A percentile compares a stretch with the other conserved stretches of the same genome.
These are phyloP conservation scores for Polyplosphaeria fusca DNA, from an alignment of 495 filamentous ascomycete genomes.

Conservation along the genomic window DNA sequence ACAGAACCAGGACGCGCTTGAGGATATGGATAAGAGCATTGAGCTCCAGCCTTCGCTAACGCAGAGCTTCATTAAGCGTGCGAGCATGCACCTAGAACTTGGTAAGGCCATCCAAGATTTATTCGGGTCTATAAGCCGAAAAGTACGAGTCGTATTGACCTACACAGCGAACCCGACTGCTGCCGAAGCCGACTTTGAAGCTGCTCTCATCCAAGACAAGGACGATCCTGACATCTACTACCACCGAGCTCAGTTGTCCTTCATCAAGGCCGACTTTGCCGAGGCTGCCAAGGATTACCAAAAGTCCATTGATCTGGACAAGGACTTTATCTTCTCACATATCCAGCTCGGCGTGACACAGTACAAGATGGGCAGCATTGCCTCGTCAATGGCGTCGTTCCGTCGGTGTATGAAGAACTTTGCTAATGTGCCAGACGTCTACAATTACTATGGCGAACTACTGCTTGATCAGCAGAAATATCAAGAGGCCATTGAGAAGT, in stretches of 20 bases:
- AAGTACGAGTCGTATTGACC: background rate
- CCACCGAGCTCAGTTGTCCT: conserved; percentile 96
- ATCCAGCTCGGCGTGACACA: conserved; percentile 99
- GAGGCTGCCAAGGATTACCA: conserved; percentile 98
- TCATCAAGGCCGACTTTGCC: conserved; percentile 89
- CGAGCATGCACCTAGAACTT: conserved; percentile 95
- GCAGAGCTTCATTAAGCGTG: conserved; percentile 97
- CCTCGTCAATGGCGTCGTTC: conserved; percentile 98
- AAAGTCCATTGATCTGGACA: conserved; percentile 95
- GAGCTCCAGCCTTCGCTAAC: conserved; percentile 82
- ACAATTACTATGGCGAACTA: conserved; percentile 99
- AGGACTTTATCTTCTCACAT: conserved; percentile 96
- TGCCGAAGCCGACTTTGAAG: conserved; percentile 82
- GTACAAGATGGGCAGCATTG: conserved; percentile 99
- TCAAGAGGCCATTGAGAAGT: conserved; percentile 94
- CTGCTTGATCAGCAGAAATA: conserved; percentile 95
- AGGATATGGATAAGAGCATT: conserved; percentile 85
- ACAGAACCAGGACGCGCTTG: conserved; percentile 75
- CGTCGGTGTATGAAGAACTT: conserved; percentile 97
- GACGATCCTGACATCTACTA: conserved; percentile 98
- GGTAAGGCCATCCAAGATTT: conserved; percentile 54
- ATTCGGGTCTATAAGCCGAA: background rate
- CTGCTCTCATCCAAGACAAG: conserved; percentile 78
- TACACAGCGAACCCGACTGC: conserved; percentile 77
- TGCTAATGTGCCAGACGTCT: conserved; percentile 91